A percentile compares a stretch with the other conserved stretches of the same genome.
Evolutionary conservation across 2,329 filamentous ascomycete species (phyloP).

Genomic region (Fusarium virguliforme): DNA sequence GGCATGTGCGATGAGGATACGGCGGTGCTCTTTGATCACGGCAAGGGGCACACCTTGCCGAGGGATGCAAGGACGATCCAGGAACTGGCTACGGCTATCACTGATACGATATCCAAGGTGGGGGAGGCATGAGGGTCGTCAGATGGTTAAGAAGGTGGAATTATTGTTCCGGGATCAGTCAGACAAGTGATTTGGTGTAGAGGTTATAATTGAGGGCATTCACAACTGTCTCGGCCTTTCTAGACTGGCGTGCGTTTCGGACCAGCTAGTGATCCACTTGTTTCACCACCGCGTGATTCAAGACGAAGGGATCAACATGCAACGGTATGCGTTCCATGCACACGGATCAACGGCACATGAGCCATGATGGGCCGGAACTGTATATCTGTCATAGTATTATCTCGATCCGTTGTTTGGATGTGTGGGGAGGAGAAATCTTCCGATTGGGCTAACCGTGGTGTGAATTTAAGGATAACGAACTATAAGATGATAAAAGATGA

Average conservation of each 20-base stretch:
- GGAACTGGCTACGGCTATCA: constrained; percentile 56
- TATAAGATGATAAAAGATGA: too few species aligned
- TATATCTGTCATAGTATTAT: too few species aligned
- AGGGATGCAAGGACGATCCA: constrained; percentile 66
- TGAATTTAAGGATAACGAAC: too few species aligned
- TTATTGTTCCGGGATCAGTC: not conserved
- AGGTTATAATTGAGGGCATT: not conserved
- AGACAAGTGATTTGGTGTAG: not conserved
- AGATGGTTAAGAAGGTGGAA: not conserved
- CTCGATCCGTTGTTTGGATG: too few species aligned
- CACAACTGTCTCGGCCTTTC: not conserved
- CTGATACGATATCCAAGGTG: not conserved
- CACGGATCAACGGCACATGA: too few species aligned
- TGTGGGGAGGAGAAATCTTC: too few species aligned
- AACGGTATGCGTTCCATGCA: constrained; percentile 4
- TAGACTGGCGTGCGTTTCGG: too few species aligned
- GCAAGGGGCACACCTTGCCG: constrained; percentile 75
- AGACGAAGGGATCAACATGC: not conserved
- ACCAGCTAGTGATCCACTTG: too few species aligned
- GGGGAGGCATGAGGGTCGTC: not conserved
- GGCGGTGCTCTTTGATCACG: constrained; percentile 75
- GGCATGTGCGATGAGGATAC: constrained; percentile 74
- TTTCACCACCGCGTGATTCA: not conserved
- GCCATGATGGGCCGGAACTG: too few species aligned
- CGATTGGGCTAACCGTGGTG: too few species aligned